phyloP scores from a whole-genome alignment of 257 asterid species.

The Scutellaria galericulata region DNA sequence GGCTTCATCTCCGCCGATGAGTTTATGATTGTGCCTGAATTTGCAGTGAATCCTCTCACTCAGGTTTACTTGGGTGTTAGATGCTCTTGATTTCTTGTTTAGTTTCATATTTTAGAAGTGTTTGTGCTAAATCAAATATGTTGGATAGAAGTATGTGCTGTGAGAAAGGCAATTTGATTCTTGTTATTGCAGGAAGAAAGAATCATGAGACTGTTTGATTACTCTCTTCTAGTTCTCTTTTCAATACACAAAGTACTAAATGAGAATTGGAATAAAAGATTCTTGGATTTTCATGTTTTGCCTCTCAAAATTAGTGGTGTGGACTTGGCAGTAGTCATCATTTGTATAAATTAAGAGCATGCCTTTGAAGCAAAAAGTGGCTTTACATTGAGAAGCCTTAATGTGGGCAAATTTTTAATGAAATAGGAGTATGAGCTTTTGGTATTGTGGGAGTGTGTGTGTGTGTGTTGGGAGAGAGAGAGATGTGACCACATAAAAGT shows the following conservation, averaged over 20 bases:
- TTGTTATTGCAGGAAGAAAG: background rate
- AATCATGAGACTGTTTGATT: background rate
- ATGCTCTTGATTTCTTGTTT: background rate
- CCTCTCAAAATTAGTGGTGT: background rate
- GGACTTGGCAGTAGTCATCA: background rate
- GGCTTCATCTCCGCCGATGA: conserved; percentile 63
- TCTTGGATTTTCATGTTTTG: background rate
- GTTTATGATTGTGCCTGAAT: conserved; percentile 65
- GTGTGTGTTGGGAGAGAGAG: conserved; percentile 12
- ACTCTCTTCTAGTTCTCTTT: background rate
- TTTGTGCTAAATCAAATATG: background rate
- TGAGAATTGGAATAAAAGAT: background rate
- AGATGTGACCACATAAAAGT: too few relatives aligned
- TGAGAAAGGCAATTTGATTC: background rate
- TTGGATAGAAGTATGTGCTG: background rate
- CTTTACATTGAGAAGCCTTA: background rate
- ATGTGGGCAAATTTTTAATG: background rate
- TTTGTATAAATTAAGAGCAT: background rate
- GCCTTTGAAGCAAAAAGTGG: background rate
- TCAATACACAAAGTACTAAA: background rate
- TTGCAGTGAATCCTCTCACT: conserved; percentile 65
- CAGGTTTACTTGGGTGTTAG: conserved; percentile 40
- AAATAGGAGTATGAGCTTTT: too few relatives aligned
- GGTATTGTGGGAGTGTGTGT: background rate
- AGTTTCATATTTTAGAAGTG: background rate